Conservation (phyloP, 495 filamentous ascomycete genomes). For the Evansstolkia leycettana region DNA sequence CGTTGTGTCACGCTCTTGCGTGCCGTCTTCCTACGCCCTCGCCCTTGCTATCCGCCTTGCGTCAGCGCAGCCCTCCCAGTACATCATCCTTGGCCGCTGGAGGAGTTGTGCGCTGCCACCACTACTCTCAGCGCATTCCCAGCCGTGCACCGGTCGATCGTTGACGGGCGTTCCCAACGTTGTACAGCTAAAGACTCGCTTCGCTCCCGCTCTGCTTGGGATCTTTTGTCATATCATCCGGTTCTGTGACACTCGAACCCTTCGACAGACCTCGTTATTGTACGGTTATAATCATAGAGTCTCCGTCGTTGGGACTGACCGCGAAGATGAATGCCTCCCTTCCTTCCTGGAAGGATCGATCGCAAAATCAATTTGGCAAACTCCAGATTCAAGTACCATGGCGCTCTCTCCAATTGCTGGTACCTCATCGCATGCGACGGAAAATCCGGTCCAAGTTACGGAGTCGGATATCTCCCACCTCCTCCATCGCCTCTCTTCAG, state of each 20-base stretch:
- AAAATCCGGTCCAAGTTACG: conserved; percentile 64
- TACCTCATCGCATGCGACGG: conserved; percentile 62
- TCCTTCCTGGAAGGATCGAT: conserved; percentile 40
- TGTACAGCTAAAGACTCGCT: too few species aligned
- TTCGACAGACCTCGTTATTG: too few species aligned
- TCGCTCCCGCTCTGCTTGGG: too few species aligned
- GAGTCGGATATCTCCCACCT: conserved; percentile 55
- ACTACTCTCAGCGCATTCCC: conserved; percentile 1
- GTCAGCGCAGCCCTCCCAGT: conserved; percentile 15
- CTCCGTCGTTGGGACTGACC: conserved; percentile 14
- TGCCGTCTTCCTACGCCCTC: conserved; percentile 11
- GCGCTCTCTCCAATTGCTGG: conserved; percentile 36
- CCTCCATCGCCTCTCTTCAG: conserved; percentile 61
- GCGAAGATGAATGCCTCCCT: conserved; percentile 28
- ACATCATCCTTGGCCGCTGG: neutral
- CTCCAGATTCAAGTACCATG: conserved; percentile 38
- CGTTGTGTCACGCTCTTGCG: conserved; percentile 7
- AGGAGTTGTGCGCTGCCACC: neutral
- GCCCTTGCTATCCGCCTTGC: conserved; percentile 21
- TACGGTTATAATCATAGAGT: neutral
- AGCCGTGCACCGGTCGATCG: conserved; percentile 9
- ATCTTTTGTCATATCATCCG: too few species aligned
- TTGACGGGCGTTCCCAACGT: too few species aligned
- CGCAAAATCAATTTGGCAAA: conserved; percentile 35
- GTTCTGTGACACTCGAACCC: too few species aligned